Conservation (phyloP, 768 basidiomycete species). For the Tricholoma matsutake region DNA sequence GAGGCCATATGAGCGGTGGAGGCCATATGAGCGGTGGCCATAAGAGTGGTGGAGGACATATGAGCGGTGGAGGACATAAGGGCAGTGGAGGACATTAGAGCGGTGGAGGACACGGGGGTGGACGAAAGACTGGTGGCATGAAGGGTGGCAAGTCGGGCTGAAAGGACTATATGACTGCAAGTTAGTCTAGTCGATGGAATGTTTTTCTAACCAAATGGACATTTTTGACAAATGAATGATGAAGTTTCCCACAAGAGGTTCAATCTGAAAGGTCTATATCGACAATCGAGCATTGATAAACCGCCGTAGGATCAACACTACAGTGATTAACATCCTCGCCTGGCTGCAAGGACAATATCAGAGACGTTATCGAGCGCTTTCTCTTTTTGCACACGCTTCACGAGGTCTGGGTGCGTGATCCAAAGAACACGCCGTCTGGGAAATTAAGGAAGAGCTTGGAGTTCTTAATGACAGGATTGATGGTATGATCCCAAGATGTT, state of each 20-base stretch:
- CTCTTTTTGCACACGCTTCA: slow-evolving; percentile 32
- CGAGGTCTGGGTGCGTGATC: slow-evolving; percentile 41
- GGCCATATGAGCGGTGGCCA: no score
- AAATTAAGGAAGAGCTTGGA: slow-evolving; percentile 37
- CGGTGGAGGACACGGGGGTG: no score
- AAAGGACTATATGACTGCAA: no score
- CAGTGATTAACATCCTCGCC: slow-evolving; percentile 22
- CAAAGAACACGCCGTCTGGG: slow-evolving; percentile 36
- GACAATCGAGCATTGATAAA: slow-evolving; percentile 11
- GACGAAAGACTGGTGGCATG: no score
- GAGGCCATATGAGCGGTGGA: no score
- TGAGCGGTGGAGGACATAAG: no score
- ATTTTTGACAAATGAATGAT: no score
- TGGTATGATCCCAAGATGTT: slow-evolving; percentile 39
- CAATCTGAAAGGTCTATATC: neutral
- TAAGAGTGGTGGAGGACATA: no score
- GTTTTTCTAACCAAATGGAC: neutral
- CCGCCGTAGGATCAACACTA: slow-evolving; percentile 28
- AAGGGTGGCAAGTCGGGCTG: no score
- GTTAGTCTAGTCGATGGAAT: no score
- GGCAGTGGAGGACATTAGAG: no score
- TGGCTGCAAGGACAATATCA: slow-evolving; percentile 26
- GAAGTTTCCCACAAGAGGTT: no score
- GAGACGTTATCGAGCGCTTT: slow-evolving; percentile 33
- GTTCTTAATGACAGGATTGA: slow-evolving; percentile 31